A percentile compares a stretch with the other conserved stretches of the same genome.
These are phyloP conservation scores for Ballota nigra DNA, from an alignment of 257 asterid genomes.

Conservation along the genomic window DNA sequence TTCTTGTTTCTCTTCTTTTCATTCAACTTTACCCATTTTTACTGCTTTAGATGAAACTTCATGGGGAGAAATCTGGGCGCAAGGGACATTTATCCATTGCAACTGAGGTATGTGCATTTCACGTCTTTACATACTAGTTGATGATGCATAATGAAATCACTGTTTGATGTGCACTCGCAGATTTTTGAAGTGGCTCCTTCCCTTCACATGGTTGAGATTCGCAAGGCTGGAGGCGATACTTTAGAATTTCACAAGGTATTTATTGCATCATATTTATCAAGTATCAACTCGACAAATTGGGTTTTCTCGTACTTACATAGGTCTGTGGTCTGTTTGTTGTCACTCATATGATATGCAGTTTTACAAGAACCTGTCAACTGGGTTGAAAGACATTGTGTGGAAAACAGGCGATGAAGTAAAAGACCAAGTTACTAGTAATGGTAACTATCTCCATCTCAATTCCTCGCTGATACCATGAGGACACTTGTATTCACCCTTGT, in stretches of 20 bases:
- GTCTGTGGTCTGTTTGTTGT: background rate
- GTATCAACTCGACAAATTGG: too few relatives aligned
- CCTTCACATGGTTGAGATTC: constrained; percentile 84
- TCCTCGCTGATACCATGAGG: background rate
- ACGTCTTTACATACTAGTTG: background rate
- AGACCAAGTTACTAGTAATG: constrained; percentile 36
- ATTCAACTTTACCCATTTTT: constrained; percentile 2
- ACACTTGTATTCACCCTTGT: background rate
- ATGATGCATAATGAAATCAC: background rate
- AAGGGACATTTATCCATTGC: constrained; percentile 89
- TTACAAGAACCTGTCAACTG: constrained; percentile 80
- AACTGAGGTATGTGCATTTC: constrained; percentile 62
- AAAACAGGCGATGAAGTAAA: constrained; percentile 56
- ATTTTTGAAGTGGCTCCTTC: constrained; percentile 93
- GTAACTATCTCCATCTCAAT: constrained; percentile 23
- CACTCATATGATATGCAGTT: constrained; percentile 43
- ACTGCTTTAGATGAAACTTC: constrained; percentile 74
- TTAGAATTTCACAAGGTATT: constrained; percentile 87
- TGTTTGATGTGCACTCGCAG: constrained; percentile 35
- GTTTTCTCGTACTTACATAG: background rate
- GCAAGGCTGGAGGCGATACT: constrained; percentile 94
- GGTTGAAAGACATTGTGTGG: constrained; percentile 95
- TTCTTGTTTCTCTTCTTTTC: background rate
- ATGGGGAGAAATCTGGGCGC: constrained; percentile 89
- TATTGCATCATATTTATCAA: too few relatives aligned